Evolutionary conservation across 495 filamentous ascomycete genomes (phyloP), one percentile per base, ranked within the genome.

Genomic region (Hyaloscypha bicolor): DNA sequence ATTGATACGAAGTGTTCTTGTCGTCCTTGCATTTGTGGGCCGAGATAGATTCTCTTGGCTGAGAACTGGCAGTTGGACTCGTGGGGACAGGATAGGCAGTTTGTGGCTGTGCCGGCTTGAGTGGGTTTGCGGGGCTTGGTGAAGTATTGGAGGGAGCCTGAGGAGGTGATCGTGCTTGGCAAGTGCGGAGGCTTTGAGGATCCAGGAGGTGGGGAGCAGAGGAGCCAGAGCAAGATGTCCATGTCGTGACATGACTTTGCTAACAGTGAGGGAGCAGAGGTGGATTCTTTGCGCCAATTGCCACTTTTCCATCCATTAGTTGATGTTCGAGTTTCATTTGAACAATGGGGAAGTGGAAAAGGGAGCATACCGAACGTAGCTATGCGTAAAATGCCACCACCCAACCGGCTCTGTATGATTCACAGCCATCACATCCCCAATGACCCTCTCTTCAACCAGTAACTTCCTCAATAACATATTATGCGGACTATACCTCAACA

Each of bases 211-310:
- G 90, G 88, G 30, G 90, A 90, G 73, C 87, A 91, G 12, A 94
- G 81, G 30, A 99, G 77, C 95, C 95, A 99, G 21, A 97, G 77
- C 11, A 98, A 78, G 57, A 97, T 85, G 69, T 99, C 94, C 31
- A 98, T 91, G 71, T 97, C 93, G 75, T 97, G 93, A 72, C 93
- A 97, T 57, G 91, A 95, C 74, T 98, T 99, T 6, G 95, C 96
- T 12, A 99, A 82, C 3, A 99, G 81, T 9, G 90, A 91, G 4
- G 91, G 91, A 2, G 90, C 91, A 0, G 87, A 85, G 0, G 81
- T 81, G 3, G 85, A 88, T 63, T 90, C 87, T 55, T 90, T 92
- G 6, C 94, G 87, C 95, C 95, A 98, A 78, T 97, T 97, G 16
- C 95, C 95, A 21, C 89, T 85, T 21, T 56, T 19, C 3, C 35